phyloP scores from a whole-genome alignment of 805 yeast genomes.

The Torulaspora maleeae region DNA sequence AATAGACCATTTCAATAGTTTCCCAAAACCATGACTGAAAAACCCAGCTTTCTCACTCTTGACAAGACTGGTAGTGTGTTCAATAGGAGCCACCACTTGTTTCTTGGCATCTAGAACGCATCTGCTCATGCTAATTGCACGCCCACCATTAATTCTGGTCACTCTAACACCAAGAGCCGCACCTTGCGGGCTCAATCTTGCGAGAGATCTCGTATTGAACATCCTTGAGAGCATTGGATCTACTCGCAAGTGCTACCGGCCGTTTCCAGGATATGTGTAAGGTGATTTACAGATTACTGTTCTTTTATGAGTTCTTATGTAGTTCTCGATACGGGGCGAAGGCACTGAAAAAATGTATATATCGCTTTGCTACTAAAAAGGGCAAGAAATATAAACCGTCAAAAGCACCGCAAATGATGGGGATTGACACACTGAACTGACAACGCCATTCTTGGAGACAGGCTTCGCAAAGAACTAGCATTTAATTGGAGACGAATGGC shows the following conservation, averaged over 20 bases:
- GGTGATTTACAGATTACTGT: background rate
- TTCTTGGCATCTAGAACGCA: conserved; percentile 3
- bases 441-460: too few species aligned
- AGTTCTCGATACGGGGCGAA: background rate
- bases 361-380: background rate
- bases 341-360: background rate
- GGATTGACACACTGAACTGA: background rate
- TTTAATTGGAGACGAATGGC: too few species aligned
- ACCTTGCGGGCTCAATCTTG: background rate
- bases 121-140: conserved; percentile 6
- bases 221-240: conserved; percentile 3
- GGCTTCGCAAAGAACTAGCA: too few species aligned
- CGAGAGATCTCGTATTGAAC: background rate
- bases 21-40: conserved; percentile 30
- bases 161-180: background rate
- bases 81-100: background rate
- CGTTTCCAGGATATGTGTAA: background rate
- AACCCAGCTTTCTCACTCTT: conserved; percentile 1
- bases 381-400: background rate
- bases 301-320: background rate
- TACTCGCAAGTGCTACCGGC: background rate
- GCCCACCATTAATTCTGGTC: conserved; percentile 1
- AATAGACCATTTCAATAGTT: conserved; percentile 34
- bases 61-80: background rate
- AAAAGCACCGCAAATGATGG: background rate